These are phyloP conservation scores for Mychonastes homosphaera DNA, from an alignment of 139 green algal genomes.

Conservation along the genomic window DNA sequence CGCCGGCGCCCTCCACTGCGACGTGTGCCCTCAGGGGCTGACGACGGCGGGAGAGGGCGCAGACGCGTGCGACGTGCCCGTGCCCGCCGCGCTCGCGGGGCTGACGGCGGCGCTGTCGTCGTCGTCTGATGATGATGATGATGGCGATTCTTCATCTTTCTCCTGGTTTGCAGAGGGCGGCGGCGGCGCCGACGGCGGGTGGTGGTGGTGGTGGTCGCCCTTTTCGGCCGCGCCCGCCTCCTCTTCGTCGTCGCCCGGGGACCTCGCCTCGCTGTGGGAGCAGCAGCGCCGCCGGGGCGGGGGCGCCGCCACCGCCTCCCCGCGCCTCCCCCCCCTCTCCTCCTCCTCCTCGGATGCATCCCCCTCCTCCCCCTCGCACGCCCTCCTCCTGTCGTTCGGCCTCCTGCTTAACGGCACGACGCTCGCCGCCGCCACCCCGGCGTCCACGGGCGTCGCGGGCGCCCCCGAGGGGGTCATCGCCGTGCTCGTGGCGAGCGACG, in stretches of 20 bases:
- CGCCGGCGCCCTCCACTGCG: constrained; percentile 14
- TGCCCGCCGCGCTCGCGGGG: not conserved
- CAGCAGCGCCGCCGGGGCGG: no score
- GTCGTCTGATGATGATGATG: no score
- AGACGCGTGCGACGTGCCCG: constrained; percentile 12
- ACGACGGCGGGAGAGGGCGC: constrained; percentile 14
- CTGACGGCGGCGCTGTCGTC: no score
- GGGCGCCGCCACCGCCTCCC: no score
- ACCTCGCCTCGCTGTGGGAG: no score
- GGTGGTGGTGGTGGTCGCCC: no score
- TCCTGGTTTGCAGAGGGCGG: no score
- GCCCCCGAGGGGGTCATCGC: constrained; percentile 18
- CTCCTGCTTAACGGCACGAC: constrained; percentile 11
- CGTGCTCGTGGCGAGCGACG: constrained; percentile 19
- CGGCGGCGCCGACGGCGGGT: no score
- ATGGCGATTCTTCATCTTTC: no score
- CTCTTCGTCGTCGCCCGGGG: no score
- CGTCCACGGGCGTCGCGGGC: constrained; percentile 17
- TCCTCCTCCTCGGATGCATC: not conserved
- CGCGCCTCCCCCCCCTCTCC: not conserved
- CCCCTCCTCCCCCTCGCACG: constrained; percentile 1
- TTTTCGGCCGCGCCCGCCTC: no score
- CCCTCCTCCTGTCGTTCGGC: constrained; percentile 13
- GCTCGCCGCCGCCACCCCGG: constrained; percentile 2
- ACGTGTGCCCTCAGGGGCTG: constrained; percentile 16